phyloP scores from a whole-genome alignment of 2,329 filamentous ascomycete genomes.

The Graphilbum sp. region DNA sequence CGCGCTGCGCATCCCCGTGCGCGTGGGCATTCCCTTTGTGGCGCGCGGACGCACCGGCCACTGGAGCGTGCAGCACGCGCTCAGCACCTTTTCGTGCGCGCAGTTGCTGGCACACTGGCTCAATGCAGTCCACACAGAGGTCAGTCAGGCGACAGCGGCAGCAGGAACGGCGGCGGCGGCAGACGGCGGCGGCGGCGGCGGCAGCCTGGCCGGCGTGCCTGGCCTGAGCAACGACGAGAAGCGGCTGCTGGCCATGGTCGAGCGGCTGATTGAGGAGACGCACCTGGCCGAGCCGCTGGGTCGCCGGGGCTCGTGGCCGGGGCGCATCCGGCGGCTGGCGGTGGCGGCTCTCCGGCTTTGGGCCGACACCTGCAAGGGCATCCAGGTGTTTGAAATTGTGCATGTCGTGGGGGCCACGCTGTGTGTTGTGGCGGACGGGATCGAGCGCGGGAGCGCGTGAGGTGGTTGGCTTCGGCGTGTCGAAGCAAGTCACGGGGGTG shows the following conservation, averaged over 20 bases:
- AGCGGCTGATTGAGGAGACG: constrained; percentile 1
- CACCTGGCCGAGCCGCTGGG: neutral
- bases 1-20: constrained; percentile 1
- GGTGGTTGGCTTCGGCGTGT: no score
- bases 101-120: constrained; percentile 1
- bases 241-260: constrained; percentile 1
- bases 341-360: constrained; percentile 42
- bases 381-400: constrained; percentile 43
- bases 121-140: neutral
- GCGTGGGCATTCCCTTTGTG: constrained; percentile 2
- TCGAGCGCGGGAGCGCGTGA: neutral
- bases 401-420: constrained; percentile 1
- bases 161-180: neutral
- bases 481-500: no score
- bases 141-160: neutral
- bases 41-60: constrained; percentile 1
- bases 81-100: constrained; percentile 1
- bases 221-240: neutral
- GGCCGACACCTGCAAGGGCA: constrained; percentile 46
- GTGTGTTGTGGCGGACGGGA: neutral
- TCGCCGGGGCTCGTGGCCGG: no score
- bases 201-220: neutral
- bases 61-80: constrained; percentile 3
- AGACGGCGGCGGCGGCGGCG: neutral
- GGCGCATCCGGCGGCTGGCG: constrained; percentile 28